These are phyloP conservation scores for Alternaria triticimaculans DNA, from an alignment of 2,329 filamentous ascomycete species.

Conservation along the genomic window DNA sequence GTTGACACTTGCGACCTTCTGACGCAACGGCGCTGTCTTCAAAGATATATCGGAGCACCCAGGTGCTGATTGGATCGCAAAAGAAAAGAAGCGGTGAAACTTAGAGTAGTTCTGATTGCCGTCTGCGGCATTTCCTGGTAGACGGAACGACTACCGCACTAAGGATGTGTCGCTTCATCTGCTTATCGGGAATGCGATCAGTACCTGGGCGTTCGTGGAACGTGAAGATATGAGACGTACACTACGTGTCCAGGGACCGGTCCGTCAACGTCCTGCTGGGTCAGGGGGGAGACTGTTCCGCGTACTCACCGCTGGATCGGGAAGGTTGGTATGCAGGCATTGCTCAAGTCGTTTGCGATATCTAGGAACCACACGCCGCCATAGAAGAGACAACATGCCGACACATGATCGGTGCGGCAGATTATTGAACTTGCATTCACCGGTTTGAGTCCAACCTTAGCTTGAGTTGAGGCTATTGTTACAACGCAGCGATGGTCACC, in stretches of 20 bases:
- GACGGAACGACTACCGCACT: not conserved
- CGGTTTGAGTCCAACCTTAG: not conserved
- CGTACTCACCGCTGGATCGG: not conserved
- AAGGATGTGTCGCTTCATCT: not conserved
- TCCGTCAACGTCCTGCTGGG: not conserved
- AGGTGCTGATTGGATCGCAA: not conserved
- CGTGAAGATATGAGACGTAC: not conserved
- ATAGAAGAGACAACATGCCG: not conserved
- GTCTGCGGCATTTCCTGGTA: not conserved
- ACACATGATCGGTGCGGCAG: not conserved
- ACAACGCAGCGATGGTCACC: not conserved
- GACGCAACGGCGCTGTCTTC: not conserved
- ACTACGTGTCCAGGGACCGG: not conserved
- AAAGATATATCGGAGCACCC: not conserved
- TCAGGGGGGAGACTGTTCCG: not conserved
- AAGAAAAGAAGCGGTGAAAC: not conserved
- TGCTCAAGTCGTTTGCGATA: not conserved
- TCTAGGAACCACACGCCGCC: not conserved
- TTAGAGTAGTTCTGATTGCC: not conserved
- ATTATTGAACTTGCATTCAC: not conserved
- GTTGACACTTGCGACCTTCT: not conserved
- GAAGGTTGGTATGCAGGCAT: not conserved
- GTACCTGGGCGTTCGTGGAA: not conserved
- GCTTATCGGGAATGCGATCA: not conserved
- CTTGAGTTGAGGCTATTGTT: not conserved